Evolutionary conservation across 768 basidiomycete genomes (phyloP), one percentile per base, ranked within the genome.

Genomic region (Tricholoma sp.): DNA sequence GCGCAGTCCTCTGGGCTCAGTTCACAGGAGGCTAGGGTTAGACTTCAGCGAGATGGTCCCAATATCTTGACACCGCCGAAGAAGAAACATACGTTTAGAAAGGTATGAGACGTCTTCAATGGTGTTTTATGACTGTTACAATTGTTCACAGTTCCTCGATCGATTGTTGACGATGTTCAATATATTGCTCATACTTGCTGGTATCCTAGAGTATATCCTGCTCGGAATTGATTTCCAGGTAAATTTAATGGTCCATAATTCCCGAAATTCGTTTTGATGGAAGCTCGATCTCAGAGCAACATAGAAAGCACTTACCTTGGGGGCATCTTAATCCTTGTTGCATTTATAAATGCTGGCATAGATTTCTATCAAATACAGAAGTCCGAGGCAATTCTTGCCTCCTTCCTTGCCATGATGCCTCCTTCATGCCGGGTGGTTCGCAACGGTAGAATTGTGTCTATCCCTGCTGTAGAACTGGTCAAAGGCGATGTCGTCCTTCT

Each of bases 291-390:
- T 51, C 55, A 85, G 80, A 72, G 69, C 49, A 86, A 83, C 69
- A 83, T 84, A 60, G 72, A 74, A 59, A 86, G 86, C 63, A 84
- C 83, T 0, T 88, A 88, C 69, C 80, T 88, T 10, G 85, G 86
- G 31, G 86, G 80, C 29, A 86, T 87, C 65, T 74, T 87, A 56
- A 86, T 87, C 53, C 73, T 72, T 18, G 84, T 87, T 18, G 84
- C 85, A 13, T 85, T 88, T 67, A 67, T 86, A 56, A 88, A 88
- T 60, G 86, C 84, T 6, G 79, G 79, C 59, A 85, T 88, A 65
- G 86, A 88, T 66, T 88, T 84, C 66, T 80, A 80, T 66, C 86
- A 88, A 72, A 77, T 86, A 31, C 86, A 88, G 70, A 88, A 86
- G 63, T 85, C 85, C 8, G 86, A 86, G 65, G 84, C 84, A 37